Evolutionary conservation across 1,284 basidiomycete species (phyloP).

Genomic region (Apiotrichum montevideense): DNA sequence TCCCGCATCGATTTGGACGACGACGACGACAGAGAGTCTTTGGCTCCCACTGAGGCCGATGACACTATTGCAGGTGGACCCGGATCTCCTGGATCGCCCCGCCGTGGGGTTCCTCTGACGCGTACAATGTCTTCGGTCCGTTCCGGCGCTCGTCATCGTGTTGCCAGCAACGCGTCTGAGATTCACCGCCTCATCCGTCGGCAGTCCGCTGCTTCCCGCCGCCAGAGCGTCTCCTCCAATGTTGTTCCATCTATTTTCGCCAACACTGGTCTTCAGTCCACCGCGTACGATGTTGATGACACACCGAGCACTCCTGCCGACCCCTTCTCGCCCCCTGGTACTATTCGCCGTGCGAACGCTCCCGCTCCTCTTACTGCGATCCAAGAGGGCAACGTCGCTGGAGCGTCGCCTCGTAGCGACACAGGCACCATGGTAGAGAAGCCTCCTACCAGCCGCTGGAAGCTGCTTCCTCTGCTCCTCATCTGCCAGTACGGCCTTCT

Average conservation of each 20-base stretch:
- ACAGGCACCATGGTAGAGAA: slow-evolving; percentile 20
- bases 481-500: slow-evolving; percentile 46
- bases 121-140: slow-evolving; percentile 4
- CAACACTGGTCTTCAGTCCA: slow-evolving; percentile 41
- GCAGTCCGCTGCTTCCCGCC: slow-evolving; percentile 28
- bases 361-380: slow-evolving; percentile 35
- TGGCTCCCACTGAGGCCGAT: slow-evolving; percentile 16
- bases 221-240: slow-evolving; percentile 41
- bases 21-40: slow-evolving; percentile 7
- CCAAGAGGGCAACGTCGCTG: slow-evolving; percentile 29
- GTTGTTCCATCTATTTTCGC: slow-evolving; percentile 44
- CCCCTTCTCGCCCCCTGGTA: slow-evolving; percentile 32
- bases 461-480: slow-evolving; percentile 38
- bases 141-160: slow-evolving; percentile 1
- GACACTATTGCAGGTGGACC: background rate
- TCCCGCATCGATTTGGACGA: slow-evolving; percentile 6
- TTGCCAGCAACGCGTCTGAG: slow-evolving; percentile 9
- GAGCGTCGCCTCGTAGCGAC: background rate
- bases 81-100: slow-evolving; percentile 10
- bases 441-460: slow-evolving; percentile 28
- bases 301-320: slow-evolving; percentile 10
- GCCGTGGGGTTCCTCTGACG: slow-evolving; percentile 9
- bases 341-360: slow-evolving; percentile 8
- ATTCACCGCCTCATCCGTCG: slow-evolving; percentile 9
- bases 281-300: slow-evolving; percentile 4